Evolutionary conservation across 768 basidiomycete genomes (phyloP), one percentile per base, ranked within the genome.

Genomic region (Daedaleopsis sinensis): DNA sequence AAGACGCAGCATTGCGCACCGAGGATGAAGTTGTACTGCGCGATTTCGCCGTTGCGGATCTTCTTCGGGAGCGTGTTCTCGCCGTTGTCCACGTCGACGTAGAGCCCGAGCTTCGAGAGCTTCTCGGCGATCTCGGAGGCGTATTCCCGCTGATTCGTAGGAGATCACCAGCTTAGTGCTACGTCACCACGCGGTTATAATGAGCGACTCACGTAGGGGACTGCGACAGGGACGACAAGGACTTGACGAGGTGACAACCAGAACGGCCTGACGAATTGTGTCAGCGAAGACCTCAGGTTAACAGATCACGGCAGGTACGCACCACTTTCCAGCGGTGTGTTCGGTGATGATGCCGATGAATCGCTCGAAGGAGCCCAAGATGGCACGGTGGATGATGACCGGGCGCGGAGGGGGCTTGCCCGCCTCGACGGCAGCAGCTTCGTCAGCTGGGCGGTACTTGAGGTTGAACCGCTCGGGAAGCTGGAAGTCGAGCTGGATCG

Each of bases 401-500:
- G 97, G 97, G 47, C 94, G 79, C 51, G 87, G 80, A 7, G 83
- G 82, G 0, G 82, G 80, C 66, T 78, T 82, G 56, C 61, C 61
- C 52, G 61, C 56, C 67, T 80, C 82, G 9, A 78, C 72, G 65
- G 78, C 80, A n/a, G 83, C 80, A 37, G 85, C 81, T 55, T 89
- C 90, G 61, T 90, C 90, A 24, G 88, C 82, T 1, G 88, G 82
- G 42, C 94, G 91, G 78, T 94, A 98, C 71, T 90, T 90, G 66
- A 98, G 84, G 74, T 97, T 91, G 84, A 98, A 98, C 44, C 94
- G 89, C 70, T 97, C 89, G 11, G 97, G 97, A 1, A 99, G 85
- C 75, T 99, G 94, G 86, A 98, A 99, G 78, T 98, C 96, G 60
- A 99, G 91, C 77, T 98, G 93, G 74, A 98, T 98, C 2, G 97